Conservation (phyloP, 2,329 filamentous ascomycete species). For the Botrytis byssoidea region DNA sequence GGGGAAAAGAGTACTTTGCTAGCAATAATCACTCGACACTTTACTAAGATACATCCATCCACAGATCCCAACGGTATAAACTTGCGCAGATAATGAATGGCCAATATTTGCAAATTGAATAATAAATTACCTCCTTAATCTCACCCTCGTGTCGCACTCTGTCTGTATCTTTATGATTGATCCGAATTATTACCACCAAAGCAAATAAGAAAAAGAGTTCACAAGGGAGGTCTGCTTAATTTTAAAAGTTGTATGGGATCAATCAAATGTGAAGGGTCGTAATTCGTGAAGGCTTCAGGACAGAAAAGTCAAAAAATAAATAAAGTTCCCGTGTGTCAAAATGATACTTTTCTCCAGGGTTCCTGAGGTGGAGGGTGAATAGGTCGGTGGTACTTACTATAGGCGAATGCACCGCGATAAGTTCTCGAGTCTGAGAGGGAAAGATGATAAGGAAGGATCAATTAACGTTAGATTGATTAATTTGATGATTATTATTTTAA, state of each 20-base stretch:
- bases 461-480: not conserved
- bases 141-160: not conserved
- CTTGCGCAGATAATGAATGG: not conserved
- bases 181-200: not conserved
- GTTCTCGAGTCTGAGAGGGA: conserved; percentile 18
- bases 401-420: conserved; percentile 20
- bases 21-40: conserved; percentile 7
- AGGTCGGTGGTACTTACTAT: not conserved
- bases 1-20: not conserved
- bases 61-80: not conserved
- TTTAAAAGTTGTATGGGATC: not conserved
- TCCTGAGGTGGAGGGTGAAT: not conserved
- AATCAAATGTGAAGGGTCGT: not conserved
- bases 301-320: not conserved
- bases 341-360: not conserved
- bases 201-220: not conserved
- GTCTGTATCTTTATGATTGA: not conserved
- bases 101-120: not conserved
- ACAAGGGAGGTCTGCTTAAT: not conserved
- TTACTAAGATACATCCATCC: conserved; percentile 11
- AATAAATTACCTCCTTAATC: not conserved
- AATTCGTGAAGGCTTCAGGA: not conserved
- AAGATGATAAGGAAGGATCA: not conserved
- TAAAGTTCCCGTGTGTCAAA: not conserved
- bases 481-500: accelerated